Conservation (phyloP, 192 early-diverging fungal genomes). For the Podochytrium sp. region DNA sequence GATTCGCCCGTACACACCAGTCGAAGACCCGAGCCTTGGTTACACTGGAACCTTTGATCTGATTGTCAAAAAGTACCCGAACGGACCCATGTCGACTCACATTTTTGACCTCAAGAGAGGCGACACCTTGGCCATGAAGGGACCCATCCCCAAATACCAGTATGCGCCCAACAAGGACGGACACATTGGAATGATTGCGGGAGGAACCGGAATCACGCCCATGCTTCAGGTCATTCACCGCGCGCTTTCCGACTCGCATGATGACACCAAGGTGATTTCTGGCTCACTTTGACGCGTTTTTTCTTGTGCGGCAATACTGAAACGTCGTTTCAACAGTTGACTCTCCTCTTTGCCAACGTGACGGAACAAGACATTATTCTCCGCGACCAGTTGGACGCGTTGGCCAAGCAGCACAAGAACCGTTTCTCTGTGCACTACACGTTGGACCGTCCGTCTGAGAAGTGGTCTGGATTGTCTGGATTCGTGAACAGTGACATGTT, state of each 20-base stretch:
- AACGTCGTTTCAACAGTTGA: conserved; percentile 36
- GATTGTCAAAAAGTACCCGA: conserved; percentile 77
- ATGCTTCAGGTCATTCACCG: conserved; percentile 95
- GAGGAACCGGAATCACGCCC: conserved; percentile 81
- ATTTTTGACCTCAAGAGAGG: conserved; percentile 71
- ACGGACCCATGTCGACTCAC: conserved; percentile 67
- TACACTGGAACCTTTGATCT: conserved; percentile 76
- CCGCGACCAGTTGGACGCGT: conserved; percentile 63
- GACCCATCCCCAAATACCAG: conserved; percentile 73
- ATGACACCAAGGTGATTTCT: conserved; percentile 74
- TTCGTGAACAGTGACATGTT: conserved; percentile 75
- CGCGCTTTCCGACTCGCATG: conserved; percentile 81
- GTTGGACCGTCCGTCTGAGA: conserved; percentile 57
- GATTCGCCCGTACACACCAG: conserved; percentile 73
- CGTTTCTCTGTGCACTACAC: conserved; percentile 71
- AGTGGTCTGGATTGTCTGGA: conserved; percentile 75
- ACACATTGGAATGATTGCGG: conserved; percentile 81
- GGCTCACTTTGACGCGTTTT: not conserved
- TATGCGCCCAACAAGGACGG: conserved; percentile 71
- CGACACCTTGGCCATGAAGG: conserved; percentile 79
- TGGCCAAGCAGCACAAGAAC: conserved; percentile 59
- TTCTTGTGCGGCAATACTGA: not conserved
- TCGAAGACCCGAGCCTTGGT: conserved; percentile 48
- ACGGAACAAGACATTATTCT: conserved; percentile 84
- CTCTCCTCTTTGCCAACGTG: conserved; percentile 92